Evolutionary conservation across 2,329 filamentous ascomycete species (phyloP).

Genomic region (Botrytis elliptica): DNA sequence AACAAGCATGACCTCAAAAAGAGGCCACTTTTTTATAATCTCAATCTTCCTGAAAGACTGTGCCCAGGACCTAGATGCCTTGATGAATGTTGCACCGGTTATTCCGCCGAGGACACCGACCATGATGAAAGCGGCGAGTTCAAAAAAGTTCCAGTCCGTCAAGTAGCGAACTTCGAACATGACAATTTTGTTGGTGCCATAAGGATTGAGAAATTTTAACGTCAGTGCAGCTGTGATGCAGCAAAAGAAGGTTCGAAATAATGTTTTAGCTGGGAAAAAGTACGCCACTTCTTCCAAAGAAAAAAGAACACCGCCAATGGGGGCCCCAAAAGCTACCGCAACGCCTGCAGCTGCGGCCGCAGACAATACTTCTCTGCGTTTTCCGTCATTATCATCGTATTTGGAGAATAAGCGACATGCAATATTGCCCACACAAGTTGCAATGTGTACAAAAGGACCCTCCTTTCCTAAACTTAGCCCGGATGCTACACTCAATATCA

Average conservation of each 20-base stretch:
- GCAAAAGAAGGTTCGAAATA: constrained; percentile 97
- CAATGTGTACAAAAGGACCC: constrained; percentile 95
- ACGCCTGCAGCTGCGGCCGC: constrained; percentile 90
- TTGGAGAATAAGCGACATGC: constrained; percentile 90
- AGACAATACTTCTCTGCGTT: constrained; percentile 89
- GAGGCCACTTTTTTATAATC: constrained; percentile 76
- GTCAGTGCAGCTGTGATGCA: constrained; percentile 91
- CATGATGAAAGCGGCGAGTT: constrained; percentile 80
- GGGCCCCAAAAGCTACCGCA: constrained; percentile 90
- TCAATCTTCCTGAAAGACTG: constrained; percentile 79
- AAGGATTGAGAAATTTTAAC: constrained; percentile 92
- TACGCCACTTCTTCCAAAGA: constrained; percentile 94
- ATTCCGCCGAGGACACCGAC: constrained; percentile 83
- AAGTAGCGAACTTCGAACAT: constrained; percentile 92
- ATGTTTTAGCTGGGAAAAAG: constrained; percentile 95
- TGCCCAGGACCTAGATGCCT: constrained; percentile 88
- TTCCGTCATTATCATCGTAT: constrained; percentile 91
- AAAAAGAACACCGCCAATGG: constrained; percentile 86
- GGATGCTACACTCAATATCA: constrained; percentile 87
- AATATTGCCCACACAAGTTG: constrained; percentile 93
- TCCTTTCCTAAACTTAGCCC: constrained; percentile 92
- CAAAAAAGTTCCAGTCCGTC: constrained; percentile 91
- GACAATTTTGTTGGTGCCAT: constrained; percentile 94
- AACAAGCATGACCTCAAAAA: constrained; percentile 86
- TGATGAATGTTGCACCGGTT: constrained; percentile 90